phyloP scores from a whole-genome alignment of 2,329 filamentous ascomycete genomes.

The Colletotrichum truncatum region DNA sequence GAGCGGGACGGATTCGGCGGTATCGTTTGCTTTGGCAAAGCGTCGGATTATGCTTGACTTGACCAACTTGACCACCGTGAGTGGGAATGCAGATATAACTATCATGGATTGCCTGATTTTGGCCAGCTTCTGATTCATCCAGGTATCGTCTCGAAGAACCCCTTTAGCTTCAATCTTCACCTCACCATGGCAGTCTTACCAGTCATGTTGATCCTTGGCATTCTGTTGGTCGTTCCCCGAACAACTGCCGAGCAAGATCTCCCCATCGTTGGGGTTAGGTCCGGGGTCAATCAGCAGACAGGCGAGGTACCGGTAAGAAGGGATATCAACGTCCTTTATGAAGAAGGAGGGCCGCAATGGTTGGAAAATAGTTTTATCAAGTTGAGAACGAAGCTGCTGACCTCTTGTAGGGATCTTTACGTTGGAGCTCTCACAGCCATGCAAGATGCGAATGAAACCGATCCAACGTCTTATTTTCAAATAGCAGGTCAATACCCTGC shows the following conservation, averaged over 20 bases:
- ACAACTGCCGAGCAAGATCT: not conserved
- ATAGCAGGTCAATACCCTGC: conserved; percentile 58
- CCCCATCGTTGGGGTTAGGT: conserved; percentile 48
- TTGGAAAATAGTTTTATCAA: conserved; percentile 47
- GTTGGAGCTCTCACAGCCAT: conserved; percentile 66
- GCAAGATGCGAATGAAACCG: conserved; percentile 57
- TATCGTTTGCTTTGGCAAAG: not conserved
- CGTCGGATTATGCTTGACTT: not conserved
- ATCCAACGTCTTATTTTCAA: conserved; percentile 67
- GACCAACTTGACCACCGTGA: too few species aligned
- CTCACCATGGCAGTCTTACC: not conserved
- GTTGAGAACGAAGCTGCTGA: not conserved
- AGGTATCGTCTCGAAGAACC: not conserved
- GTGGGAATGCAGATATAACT: not conserved
- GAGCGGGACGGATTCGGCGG: not conserved
- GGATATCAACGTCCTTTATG: conserved; percentile 57
- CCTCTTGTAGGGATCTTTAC: conserved; percentile 56
- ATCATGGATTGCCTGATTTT: not conserved
- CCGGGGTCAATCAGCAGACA: conserved; percentile 45
- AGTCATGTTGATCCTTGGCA: not conserved
- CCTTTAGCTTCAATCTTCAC: not conserved
- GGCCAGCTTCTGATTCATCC: not conserved
- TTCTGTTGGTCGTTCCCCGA: conserved; percentile 4
- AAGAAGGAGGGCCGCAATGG: conserved; percentile 53
- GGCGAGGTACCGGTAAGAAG: conserved; percentile 53